These are phyloP conservation scores for Auricularia auricula-judae DNA, from an alignment of 768 basidiomycete genomes.

Conservation along the genomic window DNA sequence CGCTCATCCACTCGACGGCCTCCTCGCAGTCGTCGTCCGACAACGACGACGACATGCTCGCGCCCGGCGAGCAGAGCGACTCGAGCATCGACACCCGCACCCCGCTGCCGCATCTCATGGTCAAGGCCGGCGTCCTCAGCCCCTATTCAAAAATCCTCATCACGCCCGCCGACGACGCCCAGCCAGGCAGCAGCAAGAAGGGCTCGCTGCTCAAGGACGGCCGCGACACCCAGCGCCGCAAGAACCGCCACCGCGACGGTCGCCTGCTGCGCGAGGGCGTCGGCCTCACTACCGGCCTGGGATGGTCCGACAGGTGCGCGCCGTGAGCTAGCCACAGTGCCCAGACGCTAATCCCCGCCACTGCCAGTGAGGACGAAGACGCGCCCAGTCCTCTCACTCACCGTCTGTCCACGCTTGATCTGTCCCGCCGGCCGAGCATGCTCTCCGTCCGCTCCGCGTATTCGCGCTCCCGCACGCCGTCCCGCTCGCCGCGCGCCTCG, in stretches of 20 bases:
- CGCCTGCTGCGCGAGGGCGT: conserved; percentile 46
- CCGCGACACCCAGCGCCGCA: conserved; percentile 44
- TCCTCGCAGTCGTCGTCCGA: not conserved
- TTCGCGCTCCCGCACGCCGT: not conserved
- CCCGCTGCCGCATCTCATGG: conserved; percentile 34
- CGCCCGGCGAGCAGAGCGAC: not conserved
- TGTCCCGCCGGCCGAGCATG: not conserved
- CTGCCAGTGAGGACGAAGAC: conserved; percentile 55
- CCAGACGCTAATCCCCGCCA: not conserved
- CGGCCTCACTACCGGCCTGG: conserved; percentile 59
- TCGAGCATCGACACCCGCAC: not conserved
- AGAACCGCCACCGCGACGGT: conserved; percentile 54
- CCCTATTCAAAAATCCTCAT: conserved; percentile 49
- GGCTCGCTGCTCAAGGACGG: conserved; percentile 24
- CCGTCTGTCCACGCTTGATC: conserved; percentile 35
- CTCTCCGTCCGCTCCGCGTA: not conserved
- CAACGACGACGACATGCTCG: not conserved
- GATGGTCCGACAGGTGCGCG: conserved; percentile 61
- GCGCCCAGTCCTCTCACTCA: conserved; percentile 57
- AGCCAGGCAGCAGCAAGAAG: not conserved
- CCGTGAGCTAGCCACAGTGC: not conserved
- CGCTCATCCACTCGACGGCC: not conserved
- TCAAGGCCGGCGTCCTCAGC: conserved; percentile 54
- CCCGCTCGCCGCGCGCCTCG: not conserved
- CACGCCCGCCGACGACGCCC: conserved; percentile 11